Base-by-base conservation (phyloP, 202 grass and related monocot genomes). In the Musa balbisiana region DNA sequence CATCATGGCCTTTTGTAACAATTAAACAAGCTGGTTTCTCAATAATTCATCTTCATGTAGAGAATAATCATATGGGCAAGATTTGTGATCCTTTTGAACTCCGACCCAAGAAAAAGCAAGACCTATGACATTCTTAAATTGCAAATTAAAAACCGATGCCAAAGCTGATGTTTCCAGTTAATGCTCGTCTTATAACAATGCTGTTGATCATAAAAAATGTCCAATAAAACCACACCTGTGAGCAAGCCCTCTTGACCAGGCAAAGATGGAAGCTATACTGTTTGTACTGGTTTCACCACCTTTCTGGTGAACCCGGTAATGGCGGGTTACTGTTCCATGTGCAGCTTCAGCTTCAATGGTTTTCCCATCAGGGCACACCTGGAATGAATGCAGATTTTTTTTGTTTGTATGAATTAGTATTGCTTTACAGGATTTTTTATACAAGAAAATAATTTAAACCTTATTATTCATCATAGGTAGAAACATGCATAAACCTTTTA, bases 301-400 rank as follows among this genome's bases (percentile, higher is more conserved):
- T 77, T 88, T 91, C 78, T 88, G 74, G 71, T 91, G 83, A n/a
- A 88, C 80, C 17, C 85, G 67, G 49, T 76, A 88, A 75, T 91
- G 89, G 12, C 85, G 83, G n/a, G 85, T 91, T 26, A 91, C 85
- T 43, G 89, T 91, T 74, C 89, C 89, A 76, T 91, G 89, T 71
- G 89, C 89, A 83, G 89, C 89, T 83, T 91, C 85, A 81, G 89
- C 83, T 84, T 91, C 89, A 83, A 91, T 83, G 26, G 89, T 91
- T 81, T 82, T 88, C 67, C 89, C 89, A 74, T 91, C 83, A 73
- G 85, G 85, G 69, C 82, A 88, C 23, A 88, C 80, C 89, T 91
- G 75, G 72, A 75, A 71, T 23, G 17, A 55, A 78, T 65, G 9
- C 54, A 73, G 29, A 67, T n/a, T 73, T 13, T 62, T 49, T 55